phyloP scores from a whole-genome alignment of 2,329 filamentous ascomycete species.

The Penicillium digitatum region DNA sequence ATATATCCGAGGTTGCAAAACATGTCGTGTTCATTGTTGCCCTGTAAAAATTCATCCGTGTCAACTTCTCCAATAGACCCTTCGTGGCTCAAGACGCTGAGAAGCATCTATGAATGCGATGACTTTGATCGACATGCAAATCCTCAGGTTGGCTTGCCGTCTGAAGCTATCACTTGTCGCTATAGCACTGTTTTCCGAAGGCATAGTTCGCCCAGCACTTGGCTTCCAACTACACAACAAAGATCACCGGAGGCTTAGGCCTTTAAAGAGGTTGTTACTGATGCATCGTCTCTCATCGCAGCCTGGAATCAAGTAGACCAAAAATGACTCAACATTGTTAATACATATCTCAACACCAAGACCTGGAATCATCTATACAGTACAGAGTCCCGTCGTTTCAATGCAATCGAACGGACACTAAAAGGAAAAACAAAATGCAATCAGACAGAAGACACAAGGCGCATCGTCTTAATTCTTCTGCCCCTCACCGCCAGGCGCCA shows the following conservation, averaged over 20 bases:
- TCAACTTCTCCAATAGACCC: neutral
- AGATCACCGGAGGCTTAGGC: neutral
- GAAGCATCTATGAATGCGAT: no score
- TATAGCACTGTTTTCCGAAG: no score
- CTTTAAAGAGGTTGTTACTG: neutral
- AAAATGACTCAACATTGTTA: slow-evolving; percentile 23
- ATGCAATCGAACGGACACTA: slow-evolving; percentile 16
- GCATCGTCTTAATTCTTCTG: slow-evolving; percentile 6
- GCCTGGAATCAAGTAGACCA: neutral
- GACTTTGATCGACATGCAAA: no score
- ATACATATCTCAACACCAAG: slow-evolving; percentile 25
- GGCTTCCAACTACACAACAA: neutral
- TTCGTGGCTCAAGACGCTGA: neutral
- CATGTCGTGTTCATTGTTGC: no score
- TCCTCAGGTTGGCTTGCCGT: neutral
- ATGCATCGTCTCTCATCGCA: neutral
- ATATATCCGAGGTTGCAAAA: no score
- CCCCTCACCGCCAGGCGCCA: slow-evolving; percentile 10
- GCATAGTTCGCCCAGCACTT: no score
- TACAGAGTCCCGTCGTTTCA: slow-evolving; percentile 27
- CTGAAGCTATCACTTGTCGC: neutral
- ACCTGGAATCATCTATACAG: slow-evolving; percentile 33
- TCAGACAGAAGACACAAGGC: neutral
- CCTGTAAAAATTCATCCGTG: neutral
- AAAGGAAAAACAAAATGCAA: slow-evolving; percentile 5